Percentiles rank a stretch among this genome's conserved stretches.
Conservation (phyloP, 2,329 filamentous ascomycete species). For the Didymella pinodella region DNA sequence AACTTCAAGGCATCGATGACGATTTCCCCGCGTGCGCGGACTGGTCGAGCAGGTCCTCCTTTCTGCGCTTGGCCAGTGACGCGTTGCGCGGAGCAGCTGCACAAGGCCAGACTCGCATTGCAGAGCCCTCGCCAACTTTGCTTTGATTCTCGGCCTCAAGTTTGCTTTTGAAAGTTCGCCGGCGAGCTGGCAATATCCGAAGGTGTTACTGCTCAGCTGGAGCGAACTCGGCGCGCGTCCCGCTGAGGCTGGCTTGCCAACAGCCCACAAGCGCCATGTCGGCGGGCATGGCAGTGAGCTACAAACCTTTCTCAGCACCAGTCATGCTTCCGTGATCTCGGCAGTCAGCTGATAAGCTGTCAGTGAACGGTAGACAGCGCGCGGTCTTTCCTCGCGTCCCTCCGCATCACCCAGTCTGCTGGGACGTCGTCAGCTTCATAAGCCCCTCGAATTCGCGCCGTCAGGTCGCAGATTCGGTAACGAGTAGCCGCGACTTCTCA, state of each 20-base stretch:
- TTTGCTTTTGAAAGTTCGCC: constrained; percentile 16
- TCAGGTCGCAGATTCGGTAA: constrained; percentile 16
- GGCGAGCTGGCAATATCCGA: constrained; percentile 3
- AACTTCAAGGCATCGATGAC: constrained; percentile 10
- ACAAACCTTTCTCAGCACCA: constrained; percentile 1
- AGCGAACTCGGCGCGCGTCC: constrained; percentile 2
- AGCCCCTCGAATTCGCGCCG: constrained; percentile 10
- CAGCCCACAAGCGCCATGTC: constrained; percentile 7
- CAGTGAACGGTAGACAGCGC: constrained; percentile 30
- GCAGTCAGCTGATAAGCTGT: constrained; percentile 27
- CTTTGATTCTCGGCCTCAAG: constrained; percentile 6
- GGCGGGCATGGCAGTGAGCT: constrained; percentile 5
- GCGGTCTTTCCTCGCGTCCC: constrained; percentile 32
- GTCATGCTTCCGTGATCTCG: constrained; percentile 8
- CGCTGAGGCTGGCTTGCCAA: constrained; percentile 2
- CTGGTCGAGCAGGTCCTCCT: not conserved
- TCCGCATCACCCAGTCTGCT: constrained; percentile 40
- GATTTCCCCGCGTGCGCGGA: not conserved
- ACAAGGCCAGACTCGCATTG: constrained; percentile 1
- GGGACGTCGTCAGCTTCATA: constrained; percentile 30
- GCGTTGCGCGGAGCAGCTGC: not conserved
- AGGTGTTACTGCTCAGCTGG: not conserved
- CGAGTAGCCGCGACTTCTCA: constrained; percentile 12
- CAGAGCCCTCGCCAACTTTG: constrained; percentile 4
- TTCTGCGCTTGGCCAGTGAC: constrained; percentile 2